Conservation (phyloP, 176 grass and related monocot species). For the Puccinellia tenuiflora region DNA sequence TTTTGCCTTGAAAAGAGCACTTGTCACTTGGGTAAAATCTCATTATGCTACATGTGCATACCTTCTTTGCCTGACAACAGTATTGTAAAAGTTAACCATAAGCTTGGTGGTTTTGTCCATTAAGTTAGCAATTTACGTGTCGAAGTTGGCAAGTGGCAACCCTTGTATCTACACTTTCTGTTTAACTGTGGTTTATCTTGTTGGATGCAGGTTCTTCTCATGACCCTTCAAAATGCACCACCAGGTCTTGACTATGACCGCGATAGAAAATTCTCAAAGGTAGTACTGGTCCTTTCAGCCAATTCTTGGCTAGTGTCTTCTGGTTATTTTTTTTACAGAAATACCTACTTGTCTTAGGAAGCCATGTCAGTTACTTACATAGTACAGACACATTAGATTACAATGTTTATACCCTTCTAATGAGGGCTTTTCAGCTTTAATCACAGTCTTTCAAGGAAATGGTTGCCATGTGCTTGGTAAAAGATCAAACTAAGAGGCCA, state of each 20-base stretch:
- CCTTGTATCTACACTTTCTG: background rate
- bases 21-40: background rate
- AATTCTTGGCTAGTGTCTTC: slow-evolving; percentile 8
- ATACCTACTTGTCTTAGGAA: slow-evolving; percentile 52
- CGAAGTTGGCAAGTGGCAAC: background rate
- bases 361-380: slow-evolving; percentile 38
- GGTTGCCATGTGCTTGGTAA: slow-evolving; percentile 98
- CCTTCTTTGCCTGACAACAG: background rate
- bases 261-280: slow-evolving; percentile 78
- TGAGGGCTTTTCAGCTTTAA: slow-evolving; percentile 69
- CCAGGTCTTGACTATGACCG: slow-evolving; percentile 82
- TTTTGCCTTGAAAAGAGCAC: background rate
- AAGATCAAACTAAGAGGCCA: slow-evolving; percentile 97
- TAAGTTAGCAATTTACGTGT: background rate
- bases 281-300: slow-evolving; percentile 48
- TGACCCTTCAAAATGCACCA: slow-evolving; percentile 84
- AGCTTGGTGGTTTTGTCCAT: background rate
- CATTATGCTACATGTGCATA: background rate
- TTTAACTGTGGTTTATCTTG: background rate
- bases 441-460: slow-evolving; percentile 98
- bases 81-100: background rate
- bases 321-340: slow-evolving; percentile 53
- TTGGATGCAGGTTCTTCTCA: slow-evolving; percentile 61
- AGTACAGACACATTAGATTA: slow-evolving; percentile 33
- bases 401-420: slow-evolving; percentile 44